Percentiles rank a stretch among this genome's conserved stretches.
Evolutionary conservation across 176 grass and related monocot genomes (phyloP).

Genomic region (Tillandsia fasciculata): DNA sequence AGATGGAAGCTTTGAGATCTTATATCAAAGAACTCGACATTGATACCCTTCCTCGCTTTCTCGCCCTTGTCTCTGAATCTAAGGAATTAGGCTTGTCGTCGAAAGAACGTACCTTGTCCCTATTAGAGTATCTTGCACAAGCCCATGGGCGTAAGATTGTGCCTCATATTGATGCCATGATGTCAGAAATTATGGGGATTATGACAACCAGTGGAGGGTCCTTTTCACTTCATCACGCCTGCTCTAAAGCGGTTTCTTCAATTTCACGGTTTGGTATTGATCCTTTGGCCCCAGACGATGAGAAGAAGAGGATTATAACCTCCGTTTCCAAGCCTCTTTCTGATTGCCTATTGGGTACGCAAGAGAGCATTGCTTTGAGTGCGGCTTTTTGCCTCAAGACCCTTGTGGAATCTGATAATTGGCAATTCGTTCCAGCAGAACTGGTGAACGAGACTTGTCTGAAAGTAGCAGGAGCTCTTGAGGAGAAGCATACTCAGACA

Average conservation of each 20-base stretch:
- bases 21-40: conserved; percentile 46
- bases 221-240: conserved; percentile 28
- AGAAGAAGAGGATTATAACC: conserved; percentile 32
- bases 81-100: conserved; percentile 18
- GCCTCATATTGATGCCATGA: conserved; percentile 33
- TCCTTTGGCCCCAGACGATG: conserved; percentile 30
- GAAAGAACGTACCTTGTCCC: conserved; percentile 31
- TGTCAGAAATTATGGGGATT: conserved; percentile 30
- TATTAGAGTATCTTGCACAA: conserved; percentile 48
- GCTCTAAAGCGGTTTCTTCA: conserved; percentile 35
- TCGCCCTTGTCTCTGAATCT: conserved; percentile 31
- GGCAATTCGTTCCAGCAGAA: conserved; percentile 42
- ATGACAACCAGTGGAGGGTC: conserved; percentile 21
- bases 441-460: conserved; percentile 53
- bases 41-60: conserved; percentile 49
- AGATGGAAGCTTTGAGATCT: conserved; percentile 25
- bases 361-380: conserved; percentile 38
- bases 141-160: conserved; percentile 39
- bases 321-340: conserved; percentile 42
- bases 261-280: conserved; percentile 45
- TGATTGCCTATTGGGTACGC: conserved; percentile 44
- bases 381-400: conserved; percentile 39
- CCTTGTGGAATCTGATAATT: conserved; percentile 50
- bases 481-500: conserved; percentile 38
- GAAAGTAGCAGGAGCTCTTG: conserved; percentile 48